phyloP scores from a whole-genome alignment of 257 asterid genomes.

The Cinchona pubescens region DNA sequence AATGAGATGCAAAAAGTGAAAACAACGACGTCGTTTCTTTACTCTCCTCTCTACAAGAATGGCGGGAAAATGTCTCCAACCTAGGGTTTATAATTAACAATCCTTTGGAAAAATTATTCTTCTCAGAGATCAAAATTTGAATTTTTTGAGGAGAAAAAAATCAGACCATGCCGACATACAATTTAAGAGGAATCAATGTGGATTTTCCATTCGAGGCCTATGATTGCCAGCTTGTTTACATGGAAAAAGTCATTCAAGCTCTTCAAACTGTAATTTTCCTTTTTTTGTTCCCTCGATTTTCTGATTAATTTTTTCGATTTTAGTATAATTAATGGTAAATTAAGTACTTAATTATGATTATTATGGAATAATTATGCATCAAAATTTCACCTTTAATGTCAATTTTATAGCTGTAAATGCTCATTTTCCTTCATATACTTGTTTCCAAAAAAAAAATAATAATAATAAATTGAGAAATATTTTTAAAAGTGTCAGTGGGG shows the following conservation, averaged over 20 bases:
- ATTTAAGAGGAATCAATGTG: conserved; percentile 77
- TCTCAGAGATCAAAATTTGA: background rate
- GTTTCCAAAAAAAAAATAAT: too few species aligned
- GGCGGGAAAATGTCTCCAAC: conserved; percentile 33
- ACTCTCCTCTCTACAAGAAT: background rate
- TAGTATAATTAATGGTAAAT: too few species aligned
- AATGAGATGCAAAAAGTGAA: too few species aligned
- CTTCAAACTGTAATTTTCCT: conserved; percentile 66
- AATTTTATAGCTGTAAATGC: background rate
- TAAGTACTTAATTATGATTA: too few species aligned
- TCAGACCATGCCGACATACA: conserved; percentile 95
- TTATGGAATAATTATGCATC: too few species aligned
- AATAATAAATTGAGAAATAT: too few species aligned
- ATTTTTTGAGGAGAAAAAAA: conserved; percentile 19
- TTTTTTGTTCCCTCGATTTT: background rate
- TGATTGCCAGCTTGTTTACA: conserved; percentile 89
- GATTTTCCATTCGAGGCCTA: conserved; percentile 97
- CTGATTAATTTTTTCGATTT: background rate
- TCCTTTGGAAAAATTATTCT: background rate
- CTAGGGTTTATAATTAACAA: conserved; percentile 23
- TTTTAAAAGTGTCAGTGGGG: background rate
- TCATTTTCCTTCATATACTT: too few species aligned
- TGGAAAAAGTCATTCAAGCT: conserved; percentile 92
- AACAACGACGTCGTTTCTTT: background rate
- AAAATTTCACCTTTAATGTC: background rate